Evolutionary conservation across 2,329 filamentous ascomycete genomes (phyloP).

Genomic region (Remersonia thermophila): DNA sequence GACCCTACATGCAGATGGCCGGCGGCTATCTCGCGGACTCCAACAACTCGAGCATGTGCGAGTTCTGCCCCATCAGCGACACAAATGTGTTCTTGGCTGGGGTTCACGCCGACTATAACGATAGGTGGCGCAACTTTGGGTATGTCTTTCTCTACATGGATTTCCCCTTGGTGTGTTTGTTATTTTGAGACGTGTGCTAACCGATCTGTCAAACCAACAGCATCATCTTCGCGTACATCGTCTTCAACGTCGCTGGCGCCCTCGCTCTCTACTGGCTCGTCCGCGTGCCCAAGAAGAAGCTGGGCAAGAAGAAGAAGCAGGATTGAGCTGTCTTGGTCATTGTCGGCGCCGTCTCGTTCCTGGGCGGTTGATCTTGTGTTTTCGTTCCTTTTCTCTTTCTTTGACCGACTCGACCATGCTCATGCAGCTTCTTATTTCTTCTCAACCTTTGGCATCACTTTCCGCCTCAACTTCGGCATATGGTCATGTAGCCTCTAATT

Average conservation of each 20-base stretch:
- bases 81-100: slow-evolving; percentile 40
- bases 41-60: slow-evolving; percentile 36
- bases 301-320: slow-evolving; percentile 15
- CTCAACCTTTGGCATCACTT: neutral
- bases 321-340: slow-evolving; percentile 5
- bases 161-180: neutral
- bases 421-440: neutral
- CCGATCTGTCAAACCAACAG: slow-evolving; percentile 15
- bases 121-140: slow-evolving; percentile 58
- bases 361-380: no score
- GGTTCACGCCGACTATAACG: slow-evolving; percentile 39
- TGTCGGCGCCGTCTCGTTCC: no score
- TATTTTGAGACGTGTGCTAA: neutral
- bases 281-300: slow-evolving; percentile 24
- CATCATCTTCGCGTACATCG: slow-evolving; percentile 37
- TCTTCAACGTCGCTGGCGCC: slow-evolving; percentile 39
- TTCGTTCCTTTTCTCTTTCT: no score
- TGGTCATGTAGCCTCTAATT: neutral
- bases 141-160: slow-evolving; percentile 18
- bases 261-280: slow-evolving; percentile 36
- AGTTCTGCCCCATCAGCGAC: slow-evolving; percentile 39
- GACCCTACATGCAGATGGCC: slow-evolving; percentile 30
- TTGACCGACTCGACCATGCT: neutral
- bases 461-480: neutral
- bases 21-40: slow-evolving; percentile 45